Evolutionary conservation across 345 rosid species (phyloP).

Genomic region (Tarenaya hassleriana): DNA sequence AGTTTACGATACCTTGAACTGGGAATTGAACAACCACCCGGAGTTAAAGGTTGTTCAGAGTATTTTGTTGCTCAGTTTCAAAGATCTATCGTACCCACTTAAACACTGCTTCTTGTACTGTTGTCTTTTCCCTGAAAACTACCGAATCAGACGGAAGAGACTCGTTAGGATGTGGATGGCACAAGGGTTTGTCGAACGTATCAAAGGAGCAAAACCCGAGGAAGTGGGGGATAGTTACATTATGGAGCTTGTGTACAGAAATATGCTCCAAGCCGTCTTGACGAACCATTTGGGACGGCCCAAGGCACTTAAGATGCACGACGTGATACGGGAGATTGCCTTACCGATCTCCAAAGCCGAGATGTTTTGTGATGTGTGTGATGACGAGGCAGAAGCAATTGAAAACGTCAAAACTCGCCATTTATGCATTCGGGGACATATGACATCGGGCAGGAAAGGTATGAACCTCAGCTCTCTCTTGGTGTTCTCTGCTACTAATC

Average conservation of each 20-base stretch:
- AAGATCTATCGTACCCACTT: slow-evolving; percentile 24
- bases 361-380: slow-evolving; percentile 9
- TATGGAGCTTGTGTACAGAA: slow-evolving; percentile 19
- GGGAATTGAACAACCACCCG: slow-evolving; percentile 27
- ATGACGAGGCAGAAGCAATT: neutral
- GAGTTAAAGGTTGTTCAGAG: slow-evolving; percentile 27
- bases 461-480: slow-evolving; percentile 28
- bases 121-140: slow-evolving; percentile 28
- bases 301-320: slow-evolving; percentile 20
- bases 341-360: slow-evolving; percentile 13
- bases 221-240: slow-evolving; percentile 20
- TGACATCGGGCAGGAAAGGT: neutral
- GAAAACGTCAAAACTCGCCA: neutral
- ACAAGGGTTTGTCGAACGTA: slow-evolving; percentile 27
- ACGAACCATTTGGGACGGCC: slow-evolving; percentile 11
- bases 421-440: too few species aligned
- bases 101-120: slow-evolving; percentile 33
- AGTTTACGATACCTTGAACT: slow-evolving; percentile 26
- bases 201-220: slow-evolving; percentile 2
- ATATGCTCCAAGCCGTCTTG: slow-evolving; percentile 17
- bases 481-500: slow-evolving; percentile 20
- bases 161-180: slow-evolving; percentile 34
- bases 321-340: slow-evolving; percentile 28
- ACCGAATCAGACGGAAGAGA: slow-evolving; percentile 22
- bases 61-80: slow-evolving; percentile 33